Evolutionary conservation across 23 red algal species (phyloP).

Genomic region (Cyanidium caldarium): DNA sequence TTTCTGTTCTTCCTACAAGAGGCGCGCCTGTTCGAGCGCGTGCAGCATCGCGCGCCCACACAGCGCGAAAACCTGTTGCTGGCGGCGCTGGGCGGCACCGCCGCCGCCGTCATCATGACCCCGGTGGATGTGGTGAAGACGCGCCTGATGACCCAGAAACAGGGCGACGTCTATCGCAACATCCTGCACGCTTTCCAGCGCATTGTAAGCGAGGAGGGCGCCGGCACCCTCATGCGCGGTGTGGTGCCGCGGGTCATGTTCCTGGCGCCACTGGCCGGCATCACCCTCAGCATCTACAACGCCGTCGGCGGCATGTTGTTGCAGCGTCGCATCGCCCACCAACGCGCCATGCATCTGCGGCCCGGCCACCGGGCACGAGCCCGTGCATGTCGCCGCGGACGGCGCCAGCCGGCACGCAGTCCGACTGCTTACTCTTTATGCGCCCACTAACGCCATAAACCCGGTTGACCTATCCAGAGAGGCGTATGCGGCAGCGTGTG

Average conservation of each 20-base stretch:
- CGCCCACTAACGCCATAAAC: too few species aligned
- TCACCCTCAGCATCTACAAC: constrained; percentile 92
- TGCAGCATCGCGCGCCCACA: constrained; percentile 33
- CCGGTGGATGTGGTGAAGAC: constrained; percentile 99
- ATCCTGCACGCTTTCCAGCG: constrained; percentile 46
- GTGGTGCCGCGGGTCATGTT: constrained; percentile 79
- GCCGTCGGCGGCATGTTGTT: constrained; percentile 45
- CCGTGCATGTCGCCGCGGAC: too few species aligned
- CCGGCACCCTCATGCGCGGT: constrained; percentile 76
- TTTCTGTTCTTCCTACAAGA: constrained; percentile 86
- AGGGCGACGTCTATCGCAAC: constrained; percentile 46
- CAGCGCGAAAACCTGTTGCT: constrained; percentile 76
- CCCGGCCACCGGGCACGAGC: too few species aligned
- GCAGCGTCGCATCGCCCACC: too few species aligned
- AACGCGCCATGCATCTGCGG: too few species aligned
- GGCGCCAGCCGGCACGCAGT: too few species aligned
- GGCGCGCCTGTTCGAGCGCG: constrained; percentile 43
- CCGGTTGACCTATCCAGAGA: too few species aligned
- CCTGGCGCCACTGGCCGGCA: constrained; percentile 89
- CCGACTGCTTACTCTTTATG: too few species aligned
- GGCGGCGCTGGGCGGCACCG: constrained; percentile 47
- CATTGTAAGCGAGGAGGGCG: constrained; percentile 78
- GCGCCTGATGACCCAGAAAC: constrained; percentile 71
- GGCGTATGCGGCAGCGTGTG: too few species aligned
- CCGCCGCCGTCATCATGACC: constrained; percentile 88